Evolutionary conservation across 225 moss, liverwort and hornwort genomes (phyloP).

Genomic region (Marchantia paleacea): DNA sequence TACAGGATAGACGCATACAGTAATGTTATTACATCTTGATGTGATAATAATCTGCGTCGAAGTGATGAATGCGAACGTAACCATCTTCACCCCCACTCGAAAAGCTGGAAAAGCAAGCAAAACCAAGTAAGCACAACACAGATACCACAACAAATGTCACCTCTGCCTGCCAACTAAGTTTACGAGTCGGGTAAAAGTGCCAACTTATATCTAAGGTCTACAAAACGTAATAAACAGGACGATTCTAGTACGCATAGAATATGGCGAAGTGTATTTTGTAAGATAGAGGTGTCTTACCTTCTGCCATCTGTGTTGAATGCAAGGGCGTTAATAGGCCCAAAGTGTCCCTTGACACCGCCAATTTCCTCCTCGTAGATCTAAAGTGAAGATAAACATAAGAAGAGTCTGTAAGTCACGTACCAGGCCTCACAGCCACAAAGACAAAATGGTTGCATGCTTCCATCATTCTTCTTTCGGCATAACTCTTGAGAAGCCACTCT

Average conservation of each 20-base stretch:
- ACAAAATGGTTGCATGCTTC: no score
- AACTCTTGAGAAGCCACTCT: no score
- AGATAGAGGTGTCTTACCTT: conserved; percentile 43
- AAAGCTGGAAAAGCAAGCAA: conserved; percentile 44
- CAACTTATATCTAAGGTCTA: no score
- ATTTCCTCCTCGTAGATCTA: conserved; percentile 91
- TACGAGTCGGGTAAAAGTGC: no score
- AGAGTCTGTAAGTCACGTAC: no score
- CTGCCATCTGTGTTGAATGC: conserved; percentile 95
- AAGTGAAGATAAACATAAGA: not conserved
- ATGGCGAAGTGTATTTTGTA: no score
- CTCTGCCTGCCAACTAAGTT: not conserved
- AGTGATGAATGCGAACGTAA: conserved; percentile 85
- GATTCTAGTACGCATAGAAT: no score
- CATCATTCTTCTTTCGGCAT: no score
- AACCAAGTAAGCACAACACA: not conserved
- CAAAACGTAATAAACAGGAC: no score
- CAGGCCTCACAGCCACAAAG: no score
- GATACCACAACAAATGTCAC: no score
- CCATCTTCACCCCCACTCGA: conserved; percentile 96
- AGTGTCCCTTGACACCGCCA: conserved; percentile 95
- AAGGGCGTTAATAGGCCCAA: conserved; percentile 91
- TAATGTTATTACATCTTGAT: conserved; percentile 57
- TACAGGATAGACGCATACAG: not conserved
- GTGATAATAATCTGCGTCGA: conserved; percentile 90